Evolutionary conservation across 768 basidiomycete genomes (phyloP).

Genomic region (Auricularia sp.): DNA sequence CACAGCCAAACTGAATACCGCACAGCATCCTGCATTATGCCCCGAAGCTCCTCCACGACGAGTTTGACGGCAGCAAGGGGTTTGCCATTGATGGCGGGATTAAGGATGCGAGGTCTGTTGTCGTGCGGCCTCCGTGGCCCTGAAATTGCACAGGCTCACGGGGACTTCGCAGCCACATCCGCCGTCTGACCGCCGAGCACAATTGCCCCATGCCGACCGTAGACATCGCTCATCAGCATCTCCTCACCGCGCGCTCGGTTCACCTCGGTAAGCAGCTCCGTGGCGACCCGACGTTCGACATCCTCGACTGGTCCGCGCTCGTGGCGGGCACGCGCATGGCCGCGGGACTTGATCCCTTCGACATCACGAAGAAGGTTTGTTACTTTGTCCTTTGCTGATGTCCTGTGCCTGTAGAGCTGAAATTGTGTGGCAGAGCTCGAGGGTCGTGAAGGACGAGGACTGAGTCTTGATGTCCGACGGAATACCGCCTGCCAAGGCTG

Average conservation of each 20-base stretch:
- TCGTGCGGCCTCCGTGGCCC: not conserved
- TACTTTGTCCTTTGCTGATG: not conserved
- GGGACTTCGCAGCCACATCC: slow-evolving; percentile 38
- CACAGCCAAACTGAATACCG: not conserved
- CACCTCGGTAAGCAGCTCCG: slow-evolving; percentile 41
- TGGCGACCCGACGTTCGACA: slow-evolving; percentile 36
- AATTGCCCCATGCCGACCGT: slow-evolving; percentile 63
- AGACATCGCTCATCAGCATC: slow-evolving; percentile 64
- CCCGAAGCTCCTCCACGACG: slow-evolving; percentile 59
- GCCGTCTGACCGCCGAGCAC: slow-evolving; percentile 52
- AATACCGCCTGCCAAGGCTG: not conserved
- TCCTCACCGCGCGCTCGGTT: slow-evolving; percentile 68
- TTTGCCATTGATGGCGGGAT: slow-evolving; percentile 82
- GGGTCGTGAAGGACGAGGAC: slow-evolving; percentile 1
- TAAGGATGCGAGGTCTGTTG: slow-evolving; percentile 51
- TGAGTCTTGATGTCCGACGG: not conserved
- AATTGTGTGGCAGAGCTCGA: not conserved
- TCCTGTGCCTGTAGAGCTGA: not conserved
- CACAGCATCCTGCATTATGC: slow-evolving; percentile 45
- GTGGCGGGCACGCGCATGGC: slow-evolving; percentile 69
- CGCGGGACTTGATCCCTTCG: slow-evolving; percentile 42
- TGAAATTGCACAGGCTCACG: not conserved
- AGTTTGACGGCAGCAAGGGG: slow-evolving; percentile 63
- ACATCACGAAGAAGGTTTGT: slow-evolving; percentile 2
- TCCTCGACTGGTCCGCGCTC: slow-evolving; percentile 75